Evolutionary conservation across 805 yeast genomes (phyloP).

Genomic region (Yarrowia sp.): DNA sequence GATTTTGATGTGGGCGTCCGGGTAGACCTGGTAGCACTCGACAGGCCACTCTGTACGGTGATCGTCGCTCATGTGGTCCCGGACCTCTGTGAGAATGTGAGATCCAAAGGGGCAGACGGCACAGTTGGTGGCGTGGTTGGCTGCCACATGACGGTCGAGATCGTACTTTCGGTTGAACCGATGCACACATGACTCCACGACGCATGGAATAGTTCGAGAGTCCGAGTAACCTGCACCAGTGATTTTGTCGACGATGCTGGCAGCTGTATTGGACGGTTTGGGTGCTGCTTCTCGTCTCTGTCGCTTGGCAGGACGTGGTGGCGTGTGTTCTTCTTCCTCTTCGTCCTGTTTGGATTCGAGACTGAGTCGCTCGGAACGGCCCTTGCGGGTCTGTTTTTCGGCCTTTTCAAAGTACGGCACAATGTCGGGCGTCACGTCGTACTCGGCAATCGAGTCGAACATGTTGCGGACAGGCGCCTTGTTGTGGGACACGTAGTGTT

Average conservation of each 20-base stretch:
- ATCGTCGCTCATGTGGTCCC: constrained; percentile 16
- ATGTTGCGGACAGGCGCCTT: not conserved
- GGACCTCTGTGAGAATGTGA: not conserved
- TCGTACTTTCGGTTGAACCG: constrained; percentile 42
- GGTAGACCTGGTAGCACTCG: not conserved
- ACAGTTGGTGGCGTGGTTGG: constrained; percentile 26
- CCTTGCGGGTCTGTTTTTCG: not conserved
- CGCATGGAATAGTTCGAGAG: constrained; percentile 36
- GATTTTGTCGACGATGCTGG: constrained; percentile 33
- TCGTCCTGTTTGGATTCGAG: not conserved
- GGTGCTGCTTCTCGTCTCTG: constrained; percentile 17
- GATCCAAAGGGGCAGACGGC: not conserved
- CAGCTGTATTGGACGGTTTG: constrained; percentile 34
- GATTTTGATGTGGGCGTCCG: not conserved
- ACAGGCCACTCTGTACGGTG: constrained; percentile 10
- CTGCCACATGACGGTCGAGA: constrained; percentile 38
- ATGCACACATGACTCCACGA: constrained; percentile 35
- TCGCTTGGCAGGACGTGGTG: not conserved
- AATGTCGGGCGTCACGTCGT: constrained; percentile 58
- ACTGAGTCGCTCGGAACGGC: not conserved
- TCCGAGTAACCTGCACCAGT: constrained; percentile 40
- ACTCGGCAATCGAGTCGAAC: constrained; percentile 48
- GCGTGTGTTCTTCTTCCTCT: not conserved
- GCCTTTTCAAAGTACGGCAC: constrained; percentile 11
- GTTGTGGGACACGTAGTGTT: constrained; percentile 33